Evolutionary conservation across 1,284 basidiomycete species (phyloP).

Genomic region (Athelia sp.): DNA sequence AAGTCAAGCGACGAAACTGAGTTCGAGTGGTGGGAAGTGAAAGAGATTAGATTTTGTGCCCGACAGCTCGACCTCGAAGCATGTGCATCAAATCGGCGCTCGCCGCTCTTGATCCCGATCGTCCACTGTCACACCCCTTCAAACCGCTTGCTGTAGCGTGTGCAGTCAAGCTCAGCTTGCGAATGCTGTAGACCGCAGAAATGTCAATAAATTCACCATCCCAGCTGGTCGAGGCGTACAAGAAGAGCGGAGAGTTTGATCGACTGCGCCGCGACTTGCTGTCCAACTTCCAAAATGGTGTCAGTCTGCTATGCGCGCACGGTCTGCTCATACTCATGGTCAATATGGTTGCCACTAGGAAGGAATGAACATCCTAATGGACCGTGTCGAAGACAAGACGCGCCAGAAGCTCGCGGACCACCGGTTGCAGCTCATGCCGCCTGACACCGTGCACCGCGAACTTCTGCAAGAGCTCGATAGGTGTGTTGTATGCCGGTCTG

Average conservation of each 20-base stretch:
- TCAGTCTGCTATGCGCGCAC: conserved; percentile 27
- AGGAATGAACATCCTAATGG: conserved; percentile 43
- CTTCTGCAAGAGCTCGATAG: conserved; percentile 69
- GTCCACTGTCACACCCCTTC: neutral
- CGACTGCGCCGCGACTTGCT: conserved; percentile 63
- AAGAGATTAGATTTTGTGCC: too few species aligned
- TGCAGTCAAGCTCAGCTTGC: conserved; percentile 2
- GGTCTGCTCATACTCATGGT: conserved; percentile 4
- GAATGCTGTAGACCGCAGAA: conserved; percentile 1
- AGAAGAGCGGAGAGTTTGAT: conserved; percentile 77
- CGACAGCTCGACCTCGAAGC: too few species aligned
- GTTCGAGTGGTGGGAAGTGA: too few species aligned
- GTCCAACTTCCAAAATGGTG: conserved; percentile 59
- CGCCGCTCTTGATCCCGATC: neutral
- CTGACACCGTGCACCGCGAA: conserved; percentile 51
- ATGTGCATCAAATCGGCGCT: too few species aligned
- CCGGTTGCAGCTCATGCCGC: conserved; percentile 47
- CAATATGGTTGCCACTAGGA: conserved; percentile 33
- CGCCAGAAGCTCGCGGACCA: conserved; percentile 49
- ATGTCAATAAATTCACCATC: conserved; percentile 12
- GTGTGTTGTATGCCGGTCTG: conserved; percentile 27
- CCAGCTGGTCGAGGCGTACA: conserved; percentile 62
- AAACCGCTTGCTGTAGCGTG: neutral
- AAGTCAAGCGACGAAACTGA: too few species aligned
- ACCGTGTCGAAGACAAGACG: conserved; percentile 56